Evolutionary conservation across 164 flowering plant genomes (phyloP).

Genomic region (Saururus chinensis): DNA sequence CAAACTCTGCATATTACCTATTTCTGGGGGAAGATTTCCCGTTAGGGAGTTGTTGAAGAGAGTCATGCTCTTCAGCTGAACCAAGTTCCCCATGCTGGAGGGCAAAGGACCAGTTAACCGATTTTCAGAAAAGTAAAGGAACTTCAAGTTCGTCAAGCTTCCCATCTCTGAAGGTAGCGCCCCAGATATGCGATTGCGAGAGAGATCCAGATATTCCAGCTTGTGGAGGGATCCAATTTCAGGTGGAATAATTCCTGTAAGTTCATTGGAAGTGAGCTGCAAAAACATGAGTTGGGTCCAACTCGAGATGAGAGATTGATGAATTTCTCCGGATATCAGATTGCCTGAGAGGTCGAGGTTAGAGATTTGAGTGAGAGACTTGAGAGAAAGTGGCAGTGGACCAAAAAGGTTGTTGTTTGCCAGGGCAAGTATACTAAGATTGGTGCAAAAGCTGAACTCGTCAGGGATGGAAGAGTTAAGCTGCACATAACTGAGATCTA

Average conservation of each 20-base stretch:
- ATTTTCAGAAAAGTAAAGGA: slow-evolving; percentile 13
- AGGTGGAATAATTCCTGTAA: slow-evolving; percentile 19
- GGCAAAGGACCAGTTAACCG: slow-evolving; percentile 14
- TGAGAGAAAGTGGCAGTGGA: slow-evolving; percentile 15
- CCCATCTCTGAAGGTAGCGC: slow-evolving; percentile 17
- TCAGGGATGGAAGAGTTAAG: slow-evolving; percentile 18
- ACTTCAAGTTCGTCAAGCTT: slow-evolving; percentile 7
- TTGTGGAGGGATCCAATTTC: slow-evolving; percentile 12
- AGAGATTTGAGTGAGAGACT: slow-evolving; percentile 8
- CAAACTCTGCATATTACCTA: slow-evolving; percentile 23
- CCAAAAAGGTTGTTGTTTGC: slow-evolving; percentile 13
- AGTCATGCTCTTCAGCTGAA: slow-evolving; percentile 16
- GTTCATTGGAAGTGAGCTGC: slow-evolving; percentile 12
- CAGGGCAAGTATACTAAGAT: slow-evolving; percentile 13
- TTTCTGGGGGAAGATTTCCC: slow-evolving; percentile 39
- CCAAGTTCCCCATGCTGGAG: slow-evolving; percentile 18
- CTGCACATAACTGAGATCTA: slow-evolving; percentile 6
- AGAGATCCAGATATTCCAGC: slow-evolving; percentile 6
- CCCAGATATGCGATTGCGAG: slow-evolving; percentile 13
- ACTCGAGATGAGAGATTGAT: slow-evolving; percentile 15
- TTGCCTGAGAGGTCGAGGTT: slow-evolving; percentile 14
- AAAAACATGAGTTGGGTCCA: slow-evolving; percentile 20
- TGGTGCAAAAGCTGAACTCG: slow-evolving; percentile 19
- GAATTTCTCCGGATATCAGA: slow-evolving; percentile 16
- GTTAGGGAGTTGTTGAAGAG: slow-evolving; percentile 45